These are phyloP conservation scores for Mytilinidion resinicola DNA, from an alignment of 495 filamentous ascomycete genomes.

Conservation along the genomic window DNA sequence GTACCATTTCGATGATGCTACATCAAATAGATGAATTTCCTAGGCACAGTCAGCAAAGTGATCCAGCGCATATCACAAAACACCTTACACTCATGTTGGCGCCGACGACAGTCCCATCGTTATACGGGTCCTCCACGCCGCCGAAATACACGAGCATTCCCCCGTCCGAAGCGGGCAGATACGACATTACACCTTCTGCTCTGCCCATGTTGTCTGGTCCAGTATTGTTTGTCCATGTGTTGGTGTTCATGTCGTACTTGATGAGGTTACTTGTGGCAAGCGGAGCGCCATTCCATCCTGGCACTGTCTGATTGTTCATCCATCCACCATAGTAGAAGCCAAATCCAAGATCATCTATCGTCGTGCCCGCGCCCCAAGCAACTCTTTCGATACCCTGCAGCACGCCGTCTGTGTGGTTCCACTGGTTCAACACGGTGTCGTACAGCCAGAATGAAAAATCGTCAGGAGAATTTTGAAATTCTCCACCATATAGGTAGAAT, in stretches of 20 bases:
- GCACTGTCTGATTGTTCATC: conserved; percentile 41
- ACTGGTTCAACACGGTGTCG: conserved; percentile 42
- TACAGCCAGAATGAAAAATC: conserved; percentile 40
- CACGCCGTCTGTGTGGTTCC: conserved; percentile 33
- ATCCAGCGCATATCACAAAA: neutral
- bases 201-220: conserved; percentile 42
- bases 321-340: conserved; percentile 48
- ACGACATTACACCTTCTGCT: conserved; percentile 44
- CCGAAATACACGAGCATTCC: conserved; percentile 51
- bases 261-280: conserved; percentile 39
- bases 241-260: conserved; percentile 42
- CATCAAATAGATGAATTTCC: conserved; percentile 47
- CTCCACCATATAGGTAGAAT: conserved; percentile 49
- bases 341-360: conserved; percentile 33
- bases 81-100: conserved; percentile 33
- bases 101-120: conserved; percentile 26
- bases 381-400: conserved; percentile 28
- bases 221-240: conserved; percentile 39
- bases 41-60: conserved; percentile 7
- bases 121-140: conserved; percentile 37
- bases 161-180: conserved; percentile 46
- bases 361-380: conserved; percentile 36
- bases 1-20: conserved; percentile 49
- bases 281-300: conserved; percentile 40
- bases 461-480: conserved; percentile 38